Evolutionary conservation across 352 stramenopile genomes (phyloP).

Genomic region (Phytophthora podocarpi): DNA sequence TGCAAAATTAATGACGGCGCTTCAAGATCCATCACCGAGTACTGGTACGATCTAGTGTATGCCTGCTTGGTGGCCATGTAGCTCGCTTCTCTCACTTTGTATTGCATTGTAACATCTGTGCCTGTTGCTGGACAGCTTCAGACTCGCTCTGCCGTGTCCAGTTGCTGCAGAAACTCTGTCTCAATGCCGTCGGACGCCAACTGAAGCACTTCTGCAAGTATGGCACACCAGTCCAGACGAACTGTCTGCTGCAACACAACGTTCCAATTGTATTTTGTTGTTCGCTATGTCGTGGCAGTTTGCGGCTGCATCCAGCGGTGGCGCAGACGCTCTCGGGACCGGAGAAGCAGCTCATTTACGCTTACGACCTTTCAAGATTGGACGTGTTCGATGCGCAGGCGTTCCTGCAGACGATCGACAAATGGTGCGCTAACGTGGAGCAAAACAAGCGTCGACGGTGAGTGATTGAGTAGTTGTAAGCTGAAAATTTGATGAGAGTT

Average conservation of each 20-base stretch:
- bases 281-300: neutral
- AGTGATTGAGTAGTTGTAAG: too few species aligned
- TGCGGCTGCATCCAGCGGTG: conserved; percentile 12
- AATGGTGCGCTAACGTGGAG: conserved; percentile 16
- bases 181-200: conserved; percentile 25
- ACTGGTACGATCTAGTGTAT: neutral
- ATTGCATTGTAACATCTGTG: neutral
- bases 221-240: too few species aligned
- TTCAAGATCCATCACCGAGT: conserved; percentile 22
- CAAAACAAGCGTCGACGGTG: neutral
- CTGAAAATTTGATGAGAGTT: too few species aligned
- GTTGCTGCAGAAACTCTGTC: conserved; percentile 41
- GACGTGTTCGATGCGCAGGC: conserved; percentile 35
- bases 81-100: neutral
- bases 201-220: conserved; percentile 45
- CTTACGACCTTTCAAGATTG: conserved; percentile 37
- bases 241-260: too few species aligned
- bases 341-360: conserved; percentile 31
- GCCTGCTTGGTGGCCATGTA: neutral
- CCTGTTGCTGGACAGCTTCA: neutral
- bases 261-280: neutral
- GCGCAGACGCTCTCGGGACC: conserved; percentile 7
- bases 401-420: conserved; percentile 24
- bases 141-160: conserved; percentile 2
- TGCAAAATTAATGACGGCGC: neutral